Evolutionary conservation across 345 rosid genomes (phyloP), one percentile per base, ranked within the genome.

Genomic region (Corchorus capsularis): DNA sequence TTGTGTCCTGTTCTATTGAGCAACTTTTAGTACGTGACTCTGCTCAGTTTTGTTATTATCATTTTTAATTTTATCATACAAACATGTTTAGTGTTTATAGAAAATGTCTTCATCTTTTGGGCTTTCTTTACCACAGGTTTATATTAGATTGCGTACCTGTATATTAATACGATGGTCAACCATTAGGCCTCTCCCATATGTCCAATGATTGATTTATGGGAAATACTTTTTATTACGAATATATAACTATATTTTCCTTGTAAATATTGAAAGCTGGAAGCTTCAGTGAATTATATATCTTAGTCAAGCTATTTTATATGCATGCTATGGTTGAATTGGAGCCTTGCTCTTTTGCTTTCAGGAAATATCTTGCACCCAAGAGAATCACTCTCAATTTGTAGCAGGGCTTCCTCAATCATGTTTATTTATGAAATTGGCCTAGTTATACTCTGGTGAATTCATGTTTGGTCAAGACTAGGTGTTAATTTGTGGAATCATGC

Each of bases 341-440:
- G 17, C 3, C 43, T n/a, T 6, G 27, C 71, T 67, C 17, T n/a
- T 45, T 50, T 68, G 15, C 49, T 68, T 17, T 49, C 20, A 14
- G 72, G 72, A 49, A 50, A 52, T 34, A 17, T 11, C 60, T 52
- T 34, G 55, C 45, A 3, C 32, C 9, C 5, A 22, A 50, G 47
- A 15, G 59, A 50, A 13, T 69, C 27, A 16, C 9, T 9, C 22
- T 69, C 45, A 69, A 32, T 16, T 32, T 35, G 47, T 7, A 7
- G 47, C 35, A 22, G n/a, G 14, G 65, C 14, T 15, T 70, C 47
- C 39, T 68, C 34, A 8, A 32, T 47, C 73, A 16, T 70, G 47
- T 70, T 69, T 69, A 69, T 32, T 35, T 52, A 16, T 34, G 73
- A 52, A 50, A 34, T 47, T 16, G 19, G 59, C 61, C 35, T 34